phyloP scores from a whole-genome alignment of 2,329 filamentous ascomycete genomes.

The Grosmannia huntii region DNA sequence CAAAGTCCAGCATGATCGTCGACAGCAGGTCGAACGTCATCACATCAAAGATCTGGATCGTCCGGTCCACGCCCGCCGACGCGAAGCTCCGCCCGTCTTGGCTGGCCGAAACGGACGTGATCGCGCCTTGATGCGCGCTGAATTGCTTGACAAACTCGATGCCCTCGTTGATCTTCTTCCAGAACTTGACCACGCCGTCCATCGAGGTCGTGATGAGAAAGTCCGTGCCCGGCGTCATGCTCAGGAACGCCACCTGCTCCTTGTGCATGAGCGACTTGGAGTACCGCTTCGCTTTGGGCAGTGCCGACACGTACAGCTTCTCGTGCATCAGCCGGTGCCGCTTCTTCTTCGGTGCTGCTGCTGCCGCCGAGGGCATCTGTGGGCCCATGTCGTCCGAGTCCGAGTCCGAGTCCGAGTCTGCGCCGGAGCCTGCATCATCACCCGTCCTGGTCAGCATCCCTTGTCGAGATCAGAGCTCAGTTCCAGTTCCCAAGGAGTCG shows the following conservation, averaged over 20 bases:
- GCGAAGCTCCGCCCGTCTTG: slow-evolving; percentile 88
- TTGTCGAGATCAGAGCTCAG: background rate
- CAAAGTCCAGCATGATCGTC: slow-evolving; percentile 66
- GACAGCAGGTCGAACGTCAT: slow-evolving; percentile 80
- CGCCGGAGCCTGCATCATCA: background rate
- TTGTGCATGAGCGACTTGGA: slow-evolving; percentile 98
- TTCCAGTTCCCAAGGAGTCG: background rate
- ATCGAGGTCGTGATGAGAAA: slow-evolving; percentile 90
- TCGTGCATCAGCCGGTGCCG: slow-evolving; percentile 83
- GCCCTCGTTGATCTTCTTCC: slow-evolving; percentile 85
- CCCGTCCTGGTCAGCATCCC: background rate
- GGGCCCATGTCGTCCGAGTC: slow-evolving; percentile 80
- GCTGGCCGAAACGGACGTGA: slow-evolving; percentile 73
- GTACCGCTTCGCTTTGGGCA: slow-evolving; percentile 71
- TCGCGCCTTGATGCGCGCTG: slow-evolving; percentile 75
- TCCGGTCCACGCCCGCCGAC: slow-evolving; percentile 67
- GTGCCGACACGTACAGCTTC: slow-evolving; percentile 83
- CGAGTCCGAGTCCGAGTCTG: slow-evolving; percentile 9
- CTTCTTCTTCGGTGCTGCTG: slow-evolving; percentile 75
- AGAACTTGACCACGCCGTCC: slow-evolving; percentile 98
- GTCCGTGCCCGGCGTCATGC: slow-evolving; percentile 79
- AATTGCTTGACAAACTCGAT: slow-evolving; percentile 99
- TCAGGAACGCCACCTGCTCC: slow-evolving; percentile 80
- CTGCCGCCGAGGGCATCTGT: slow-evolving; percentile 67
- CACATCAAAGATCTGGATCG: slow-evolving; percentile 69